A percentile compares a stretch with the other conserved stretches of the same genome.
Evolutionary conservation across 2,329 filamentous ascomycete genomes (phyloP).

Genomic region (Zelopaecilomyces penicillatus): DNA sequence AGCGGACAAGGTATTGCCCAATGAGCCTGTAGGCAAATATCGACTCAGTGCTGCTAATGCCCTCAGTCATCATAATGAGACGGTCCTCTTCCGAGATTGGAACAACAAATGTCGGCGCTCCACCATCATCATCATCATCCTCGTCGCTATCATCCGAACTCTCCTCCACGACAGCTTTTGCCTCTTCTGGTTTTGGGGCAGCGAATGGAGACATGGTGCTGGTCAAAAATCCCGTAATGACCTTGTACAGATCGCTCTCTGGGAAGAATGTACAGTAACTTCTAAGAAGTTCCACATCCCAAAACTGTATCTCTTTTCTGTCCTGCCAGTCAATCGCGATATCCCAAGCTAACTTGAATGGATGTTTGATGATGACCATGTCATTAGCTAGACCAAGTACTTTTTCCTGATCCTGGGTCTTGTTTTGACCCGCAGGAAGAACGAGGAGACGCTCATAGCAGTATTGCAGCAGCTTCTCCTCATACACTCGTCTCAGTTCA

Average conservation of each 20-base stretch:
- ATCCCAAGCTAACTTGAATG: constrained; percentile 83
- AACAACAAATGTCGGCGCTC: constrained; percentile 43
- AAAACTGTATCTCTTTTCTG: constrained; percentile 60
- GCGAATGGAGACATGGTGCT: constrained; percentile 82
- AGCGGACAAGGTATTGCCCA: constrained; percentile 70
- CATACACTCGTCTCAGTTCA: constrained; percentile 71
- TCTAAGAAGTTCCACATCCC: constrained; percentile 69
- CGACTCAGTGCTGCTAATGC: constrained; percentile 59
- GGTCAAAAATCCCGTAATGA: constrained; percentile 72
- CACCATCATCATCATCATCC: constrained; percentile 50
- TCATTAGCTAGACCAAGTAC: constrained; percentile 73
- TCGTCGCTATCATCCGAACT: constrained; percentile 49
- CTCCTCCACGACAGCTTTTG: constrained; percentile 13
- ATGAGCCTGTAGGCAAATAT: constrained; percentile 76
- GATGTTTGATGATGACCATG: constrained; percentile 94
- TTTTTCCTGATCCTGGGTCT: constrained; percentile 60
- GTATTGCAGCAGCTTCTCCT: constrained; percentile 80
- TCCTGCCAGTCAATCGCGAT: constrained; percentile 87
- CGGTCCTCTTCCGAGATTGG: constrained; percentile 69
- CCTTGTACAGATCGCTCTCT: constrained; percentile 69
- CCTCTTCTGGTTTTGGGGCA: constrained; percentile 19
- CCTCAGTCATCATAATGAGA: constrained; percentile 70
- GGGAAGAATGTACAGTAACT: constrained; percentile 82
- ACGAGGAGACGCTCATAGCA: constrained; percentile 71
- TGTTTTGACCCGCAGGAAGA: constrained; percentile 54